phyloP scores from a whole-genome alignment of 2,329 filamentous ascomycete species.

The Trichophyton benhamiae region DNA sequence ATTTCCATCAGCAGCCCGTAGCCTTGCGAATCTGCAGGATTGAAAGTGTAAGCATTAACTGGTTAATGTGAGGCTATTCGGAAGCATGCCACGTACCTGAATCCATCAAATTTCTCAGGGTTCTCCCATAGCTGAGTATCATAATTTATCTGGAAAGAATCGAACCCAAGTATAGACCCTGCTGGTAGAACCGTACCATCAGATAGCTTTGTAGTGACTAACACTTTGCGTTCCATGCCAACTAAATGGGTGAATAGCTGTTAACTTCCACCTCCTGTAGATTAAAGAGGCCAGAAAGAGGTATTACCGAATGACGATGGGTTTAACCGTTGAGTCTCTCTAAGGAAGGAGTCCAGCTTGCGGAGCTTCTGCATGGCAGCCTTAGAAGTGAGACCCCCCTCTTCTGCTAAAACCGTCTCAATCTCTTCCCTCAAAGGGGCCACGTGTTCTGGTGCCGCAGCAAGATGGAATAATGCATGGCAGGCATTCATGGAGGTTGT shows the following conservation, averaged over 20 bases:
- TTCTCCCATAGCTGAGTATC: background rate
- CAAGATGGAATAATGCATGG: constrained; percentile 16
- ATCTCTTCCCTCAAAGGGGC: constrained; percentile 16
- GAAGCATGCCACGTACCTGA: background rate
- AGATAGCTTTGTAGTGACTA: background rate
- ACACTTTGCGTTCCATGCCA: constrained; percentile 8
- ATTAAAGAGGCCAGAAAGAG: background rate
- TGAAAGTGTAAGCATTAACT: background rate
- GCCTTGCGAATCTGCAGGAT: background rate
- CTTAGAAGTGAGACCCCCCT: constrained; percentile 22
- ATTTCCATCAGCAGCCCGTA: background rate
- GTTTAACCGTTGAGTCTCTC: constrained; percentile 28
- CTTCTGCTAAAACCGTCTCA: constrained; percentile 11
- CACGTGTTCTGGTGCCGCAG: constrained; percentile 6
- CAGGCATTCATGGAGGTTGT: constrained; percentile 17
- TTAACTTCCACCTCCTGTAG: background rate
- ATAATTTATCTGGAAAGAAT: background rate
- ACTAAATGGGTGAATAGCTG: background rate
- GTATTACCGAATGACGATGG: constrained; percentile 9
- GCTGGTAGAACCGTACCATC: background rate
- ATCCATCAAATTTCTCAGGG: background rate
- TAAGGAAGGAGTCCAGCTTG: constrained; percentile 33
- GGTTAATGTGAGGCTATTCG: background rate
- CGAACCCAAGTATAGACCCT: background rate
- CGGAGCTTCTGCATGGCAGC: constrained; percentile 28